Conservation (phyloP, 768 basidiomycete genomes). For the Coprinopsis marcescibilis region DNA sequence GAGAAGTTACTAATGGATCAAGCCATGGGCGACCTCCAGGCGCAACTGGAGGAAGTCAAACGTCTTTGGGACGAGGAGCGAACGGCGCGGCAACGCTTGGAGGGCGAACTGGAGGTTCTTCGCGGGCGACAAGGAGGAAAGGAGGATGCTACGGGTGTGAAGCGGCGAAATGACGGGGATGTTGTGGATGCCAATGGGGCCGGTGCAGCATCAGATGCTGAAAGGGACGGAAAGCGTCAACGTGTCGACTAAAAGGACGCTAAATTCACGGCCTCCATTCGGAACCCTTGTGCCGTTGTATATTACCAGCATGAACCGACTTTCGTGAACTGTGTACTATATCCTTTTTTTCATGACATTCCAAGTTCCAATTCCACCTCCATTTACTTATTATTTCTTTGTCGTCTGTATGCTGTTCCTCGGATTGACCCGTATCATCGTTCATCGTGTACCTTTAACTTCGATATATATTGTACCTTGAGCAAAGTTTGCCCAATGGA, state of each 20-base stretch:
- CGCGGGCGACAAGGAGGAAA: constrained; percentile 30
- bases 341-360: constrained; percentile 4
- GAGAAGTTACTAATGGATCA: constrained; percentile 92
- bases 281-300: neutral
- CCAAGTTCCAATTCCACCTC: too few species aligned
- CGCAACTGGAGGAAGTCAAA: constrained; percentile 77
- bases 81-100: constrained; percentile 47
- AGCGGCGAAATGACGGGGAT: constrained; percentile 36
- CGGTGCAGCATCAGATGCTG: constrained; percentile 20
- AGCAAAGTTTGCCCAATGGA: neutral
- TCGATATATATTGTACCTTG: neutral
- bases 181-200: constrained; percentile 24
- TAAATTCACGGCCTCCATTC: constrained; percentile 1
- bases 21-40: constrained; percentile 82
- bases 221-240: constrained; percentile 34
- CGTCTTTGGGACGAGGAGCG: constrained; percentile 80
- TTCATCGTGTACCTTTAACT: neutral
- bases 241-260: constrained; percentile 30
- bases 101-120: constrained; percentile 59
- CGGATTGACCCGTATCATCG: neutral
- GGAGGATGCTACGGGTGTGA: constrained; percentile 20
- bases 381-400: neutral
- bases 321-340: constrained; percentile 2
- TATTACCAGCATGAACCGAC: neutral
- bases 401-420: too few species aligned